phyloP scores from a whole-genome alignment of 345 rosid genomes.

The Syzygium aqueum region DNA sequence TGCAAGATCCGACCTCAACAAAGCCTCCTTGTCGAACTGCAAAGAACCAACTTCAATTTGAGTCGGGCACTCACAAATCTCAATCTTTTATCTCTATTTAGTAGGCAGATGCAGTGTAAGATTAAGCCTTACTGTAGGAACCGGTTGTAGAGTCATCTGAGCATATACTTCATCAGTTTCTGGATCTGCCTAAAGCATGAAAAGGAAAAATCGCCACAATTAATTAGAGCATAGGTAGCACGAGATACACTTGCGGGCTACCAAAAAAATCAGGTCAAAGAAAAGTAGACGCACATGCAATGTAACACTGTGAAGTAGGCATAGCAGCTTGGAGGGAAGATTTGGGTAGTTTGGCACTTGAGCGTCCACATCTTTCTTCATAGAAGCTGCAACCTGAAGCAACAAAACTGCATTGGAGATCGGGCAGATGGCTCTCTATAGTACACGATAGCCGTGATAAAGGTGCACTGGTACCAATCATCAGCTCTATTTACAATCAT shows the following conservation, averaged over 20 bases:
- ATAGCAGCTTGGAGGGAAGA: slow-evolving; percentile 80
- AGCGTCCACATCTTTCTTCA: slow-evolving; percentile 71
- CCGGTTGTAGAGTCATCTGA: slow-evolving; percentile 95
- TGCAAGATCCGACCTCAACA: slow-evolving; percentile 85
- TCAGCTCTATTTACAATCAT: neutral
- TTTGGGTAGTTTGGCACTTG: slow-evolving; percentile 86
- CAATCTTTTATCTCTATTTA: neutral
- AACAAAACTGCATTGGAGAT: neutral
- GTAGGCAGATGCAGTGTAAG: neutral
- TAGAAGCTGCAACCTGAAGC: slow-evolving; percentile 82
- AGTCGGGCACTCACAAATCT: neutral
- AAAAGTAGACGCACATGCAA: slow-evolving; percentile 47
- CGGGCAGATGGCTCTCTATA: neutral
- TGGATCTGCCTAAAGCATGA: slow-evolving; percentile 67
- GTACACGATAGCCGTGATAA: neutral
- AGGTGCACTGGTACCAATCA: neutral
- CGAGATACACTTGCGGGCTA: neutral
- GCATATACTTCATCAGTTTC: slow-evolving; percentile 98
- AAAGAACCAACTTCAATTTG: neutral
- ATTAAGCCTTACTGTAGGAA: slow-evolving; percentile 41
- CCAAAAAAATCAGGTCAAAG: neutral
- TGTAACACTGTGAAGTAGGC: slow-evolving; percentile 74
- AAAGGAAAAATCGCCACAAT: slow-evolving; percentile 7
- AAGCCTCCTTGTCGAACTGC: slow-evolving; percentile 89
- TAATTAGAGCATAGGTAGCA: neutral